Percentiles rank a stretch among this genome's conserved stretches.
Conservation (phyloP, 768 basidiomycete species). For the Psilocybe cyanescens region DNA sequence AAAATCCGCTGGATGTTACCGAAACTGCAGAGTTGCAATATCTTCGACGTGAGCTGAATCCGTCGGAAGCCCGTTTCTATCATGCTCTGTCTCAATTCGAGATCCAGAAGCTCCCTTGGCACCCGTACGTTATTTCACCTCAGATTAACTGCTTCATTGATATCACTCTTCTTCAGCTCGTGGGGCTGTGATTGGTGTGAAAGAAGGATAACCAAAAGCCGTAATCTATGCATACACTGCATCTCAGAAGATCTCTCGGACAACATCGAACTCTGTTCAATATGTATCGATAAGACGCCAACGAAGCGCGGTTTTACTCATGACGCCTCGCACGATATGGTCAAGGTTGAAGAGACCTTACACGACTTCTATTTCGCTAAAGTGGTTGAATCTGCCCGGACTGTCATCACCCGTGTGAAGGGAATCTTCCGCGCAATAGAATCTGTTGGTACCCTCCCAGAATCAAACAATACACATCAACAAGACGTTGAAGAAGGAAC, state of each 20-base stretch:
- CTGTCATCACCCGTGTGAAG: constrained; percentile 28
- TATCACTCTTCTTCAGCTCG: constrained; percentile 2
- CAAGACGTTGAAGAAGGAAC: not conserved
- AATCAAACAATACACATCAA: not conserved
- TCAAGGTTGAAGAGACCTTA: constrained; percentile 34
- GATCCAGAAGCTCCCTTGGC: constrained; percentile 37
- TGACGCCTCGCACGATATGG: constrained; percentile 32
- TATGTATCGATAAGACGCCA: constrained; percentile 32
- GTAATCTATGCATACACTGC: constrained; percentile 36
- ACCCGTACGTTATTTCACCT: constrained; percentile 30
- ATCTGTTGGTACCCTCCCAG: constrained; percentile 4
- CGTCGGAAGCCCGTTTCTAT: constrained; percentile 38
- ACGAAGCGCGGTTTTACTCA: constrained; percentile 34
- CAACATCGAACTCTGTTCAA: constrained; percentile 35
- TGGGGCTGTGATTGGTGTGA: constrained; percentile 38
- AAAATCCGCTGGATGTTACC: constrained; percentile 26
- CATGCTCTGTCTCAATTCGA: constrained; percentile 35
- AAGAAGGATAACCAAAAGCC: constrained; percentile 33
- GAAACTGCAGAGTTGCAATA: constrained; percentile 34
- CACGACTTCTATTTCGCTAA: constrained; percentile 35
- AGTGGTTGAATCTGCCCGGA: constrained; percentile 29
- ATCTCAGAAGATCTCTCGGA: constrained; percentile 36
- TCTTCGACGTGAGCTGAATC: constrained; percentile 33
- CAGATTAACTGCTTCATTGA: not conserved
- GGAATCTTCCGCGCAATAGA: constrained; percentile 29